Evolutionary conservation across 139 green algal species (phyloP), one percentile per base, ranked within the genome.

Genomic region (Spirogloea muscicola): DNA sequence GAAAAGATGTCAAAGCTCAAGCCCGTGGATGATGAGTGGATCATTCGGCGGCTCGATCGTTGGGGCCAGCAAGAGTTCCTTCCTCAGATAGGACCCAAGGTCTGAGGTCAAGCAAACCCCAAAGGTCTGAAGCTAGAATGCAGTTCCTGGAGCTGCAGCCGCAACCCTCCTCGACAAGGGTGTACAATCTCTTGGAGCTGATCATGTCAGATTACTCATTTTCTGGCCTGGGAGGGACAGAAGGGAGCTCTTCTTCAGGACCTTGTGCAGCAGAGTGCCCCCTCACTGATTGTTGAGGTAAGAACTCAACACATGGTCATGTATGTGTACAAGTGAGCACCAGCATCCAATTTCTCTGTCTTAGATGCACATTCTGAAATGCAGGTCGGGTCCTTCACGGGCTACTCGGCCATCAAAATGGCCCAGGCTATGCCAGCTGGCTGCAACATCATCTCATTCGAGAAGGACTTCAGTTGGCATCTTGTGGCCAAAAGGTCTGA

Each of bases 1-100:
- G 80, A 89, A 68, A 84, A 76, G 34, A 89, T 91, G 82, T 86
- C 74, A 13, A 58, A 69, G 3, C 64, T 91, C 41, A 89, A 88
- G 69, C 80, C 86, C 60, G 87, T 91, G 33, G 75, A 91, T 42
- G 85, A 87, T 43, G 81, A 88, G 13, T 89, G 85, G 86, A 90
- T 91, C 39, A n/a, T 88, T 18, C 59, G 86, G 41, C 52, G 84
- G 5, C 61, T 91, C 36, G 86, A 91, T 76, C 76, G 78, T 10
- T 91, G 86, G 86, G 87, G 84, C 7, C 58, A 49, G 39, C 46
- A 68, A 18, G 87, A 91, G 46, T 39, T 58, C 31, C 86, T 91
- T 82, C 87, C 87, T 0, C 86, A 89, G 66, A 36, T 90, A 2
- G 87, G 87, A 0, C 87, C 84, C 2, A 76, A 76, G 63, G 63